Percentiles rank a stretch among this genome's conserved stretches.
Evolutionary conservation across 2,329 filamentous ascomycete genomes (phyloP).

Genomic region (Clarireedia hainanense): DNA sequence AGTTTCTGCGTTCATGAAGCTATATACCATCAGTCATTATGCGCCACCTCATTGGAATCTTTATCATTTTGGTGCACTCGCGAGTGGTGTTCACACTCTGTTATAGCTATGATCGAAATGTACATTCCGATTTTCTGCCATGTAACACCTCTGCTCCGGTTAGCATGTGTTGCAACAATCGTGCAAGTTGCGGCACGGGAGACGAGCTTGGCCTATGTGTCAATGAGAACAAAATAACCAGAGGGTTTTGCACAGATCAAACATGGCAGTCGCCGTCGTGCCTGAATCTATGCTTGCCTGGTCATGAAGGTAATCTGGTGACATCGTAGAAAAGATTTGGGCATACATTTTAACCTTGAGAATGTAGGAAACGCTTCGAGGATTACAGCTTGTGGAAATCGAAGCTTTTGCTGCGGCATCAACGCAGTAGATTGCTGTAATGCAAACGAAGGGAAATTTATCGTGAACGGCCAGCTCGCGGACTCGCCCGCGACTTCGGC

Average conservation of each 20-base stretch:
- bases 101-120: neutral
- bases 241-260: constrained; percentile 3
- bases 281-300: neutral
- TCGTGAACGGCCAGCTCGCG: constrained; percentile 2
- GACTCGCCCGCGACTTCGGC: neutral
- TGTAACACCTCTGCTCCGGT: constrained; percentile 2
- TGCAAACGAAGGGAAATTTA: neutral
- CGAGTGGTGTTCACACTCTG: neutral
- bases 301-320: neutral
- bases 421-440: neutral
- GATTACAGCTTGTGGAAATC: constrained; percentile 1
- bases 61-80: no score
- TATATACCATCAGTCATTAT: no score
- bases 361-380: neutral
- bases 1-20: no score
- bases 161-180: constrained; percentile 7
- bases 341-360: no score
- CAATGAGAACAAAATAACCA: neutral
- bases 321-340: neutral
- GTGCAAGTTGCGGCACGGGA: constrained; percentile 1
- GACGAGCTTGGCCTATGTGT: neutral
- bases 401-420: constrained; percentile 4
- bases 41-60: no score
- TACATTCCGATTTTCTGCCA: neutral
- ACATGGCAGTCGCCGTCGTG: constrained; percentile 5